Evolutionary conservation across 2,329 filamentous ascomycete species (phyloP).

Genomic region (Fusarium sp.): DNA sequence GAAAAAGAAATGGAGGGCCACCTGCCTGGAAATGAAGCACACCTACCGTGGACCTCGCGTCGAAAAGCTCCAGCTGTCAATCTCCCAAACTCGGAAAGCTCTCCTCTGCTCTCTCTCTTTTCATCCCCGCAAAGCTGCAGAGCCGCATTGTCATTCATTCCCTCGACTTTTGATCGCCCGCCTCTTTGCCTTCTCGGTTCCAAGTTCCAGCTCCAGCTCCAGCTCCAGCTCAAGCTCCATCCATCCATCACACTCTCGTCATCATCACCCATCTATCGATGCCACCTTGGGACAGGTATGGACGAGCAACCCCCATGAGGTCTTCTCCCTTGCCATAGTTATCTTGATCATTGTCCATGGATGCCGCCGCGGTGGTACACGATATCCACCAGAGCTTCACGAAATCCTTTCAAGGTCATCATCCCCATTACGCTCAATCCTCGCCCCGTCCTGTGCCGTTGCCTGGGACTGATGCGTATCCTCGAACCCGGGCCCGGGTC

Average conservation of each 20-base stretch:
- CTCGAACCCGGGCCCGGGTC: constrained; percentile 3
- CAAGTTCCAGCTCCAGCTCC: not conserved
- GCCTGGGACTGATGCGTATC: constrained; percentile 28
- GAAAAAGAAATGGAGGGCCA: not conserved
- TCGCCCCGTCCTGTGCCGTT: constrained; percentile 26
- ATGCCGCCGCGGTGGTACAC: constrained; percentile 26
- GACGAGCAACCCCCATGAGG: constrained; percentile 33
- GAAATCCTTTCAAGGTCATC: constrained; percentile 15
- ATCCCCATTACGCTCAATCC: constrained; percentile 15
- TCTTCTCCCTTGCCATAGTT: constrained; percentile 22
- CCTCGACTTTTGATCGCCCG: constrained; percentile 11
- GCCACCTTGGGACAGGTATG: constrained; percentile 24
- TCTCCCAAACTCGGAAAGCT: not conserved
- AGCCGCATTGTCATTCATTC: constrained; percentile 19
- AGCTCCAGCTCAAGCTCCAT: not conserved
- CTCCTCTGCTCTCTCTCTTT: constrained; percentile 6
- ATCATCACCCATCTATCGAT: constrained; percentile 14
- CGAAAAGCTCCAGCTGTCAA: not conserved
- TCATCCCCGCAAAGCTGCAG: constrained; percentile 17
- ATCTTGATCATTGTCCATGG: constrained; percentile 36
- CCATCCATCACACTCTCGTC: constrained; percentile 15
- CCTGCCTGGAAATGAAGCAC: not conserved
- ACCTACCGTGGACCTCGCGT: not conserved
- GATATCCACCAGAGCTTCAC: constrained; percentile 29
- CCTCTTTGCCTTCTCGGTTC: not conserved